A percentile compares a stretch with the other conserved stretches of the same genome.
Conservation (phyloP, 179 eudicot species). For the Amaranthus tricolor region DNA sequence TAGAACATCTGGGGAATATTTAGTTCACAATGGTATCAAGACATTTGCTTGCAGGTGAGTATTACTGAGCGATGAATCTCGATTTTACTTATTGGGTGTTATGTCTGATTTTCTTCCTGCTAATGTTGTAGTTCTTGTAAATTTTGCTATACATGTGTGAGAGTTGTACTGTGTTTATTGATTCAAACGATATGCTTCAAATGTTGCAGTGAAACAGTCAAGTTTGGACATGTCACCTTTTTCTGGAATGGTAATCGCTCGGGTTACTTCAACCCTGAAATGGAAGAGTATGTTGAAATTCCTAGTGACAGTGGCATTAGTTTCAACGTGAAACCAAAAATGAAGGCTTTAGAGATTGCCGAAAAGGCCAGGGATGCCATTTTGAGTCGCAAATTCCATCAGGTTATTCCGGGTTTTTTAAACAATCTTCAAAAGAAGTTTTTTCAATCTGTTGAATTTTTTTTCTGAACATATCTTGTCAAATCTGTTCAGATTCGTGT, state of each 20-base stretch:
- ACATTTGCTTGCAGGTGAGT: slow-evolving; percentile 96
- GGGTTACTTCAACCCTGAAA: slow-evolving; percentile 63
- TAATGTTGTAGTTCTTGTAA: neutral
- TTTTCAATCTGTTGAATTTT: neutral
- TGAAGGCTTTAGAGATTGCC: slow-evolving; percentile 89
- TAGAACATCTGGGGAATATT: slow-evolving; percentile 94
- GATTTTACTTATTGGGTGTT: slow-evolving; percentile 9
- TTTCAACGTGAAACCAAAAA: slow-evolving; percentile 69
- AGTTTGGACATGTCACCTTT: slow-evolving; percentile 93
- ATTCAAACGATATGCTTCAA: neutral
- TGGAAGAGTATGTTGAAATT: slow-evolving; percentile 93
- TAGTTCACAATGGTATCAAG: slow-evolving; percentile 68
- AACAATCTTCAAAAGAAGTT: neutral
- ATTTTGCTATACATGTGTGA: neutral
- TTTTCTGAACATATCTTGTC: neutral
- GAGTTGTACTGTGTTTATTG: neutral
- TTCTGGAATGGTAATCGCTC: slow-evolving; percentile 97
- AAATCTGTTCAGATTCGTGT: slow-evolving; percentile 62
- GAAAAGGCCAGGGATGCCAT: slow-evolving; percentile 89
- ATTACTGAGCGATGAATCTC: neutral
- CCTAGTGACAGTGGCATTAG: slow-evolving; percentile 84
- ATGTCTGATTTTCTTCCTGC: neutral
- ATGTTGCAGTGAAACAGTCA: slow-evolving; percentile 74
- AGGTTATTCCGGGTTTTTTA: slow-evolving; percentile 36
- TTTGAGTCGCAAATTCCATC: slow-evolving; percentile 73